Conservation (phyloP, 2,329 filamentous ascomycete species). For the Dactylellina parvicollis region DNA sequence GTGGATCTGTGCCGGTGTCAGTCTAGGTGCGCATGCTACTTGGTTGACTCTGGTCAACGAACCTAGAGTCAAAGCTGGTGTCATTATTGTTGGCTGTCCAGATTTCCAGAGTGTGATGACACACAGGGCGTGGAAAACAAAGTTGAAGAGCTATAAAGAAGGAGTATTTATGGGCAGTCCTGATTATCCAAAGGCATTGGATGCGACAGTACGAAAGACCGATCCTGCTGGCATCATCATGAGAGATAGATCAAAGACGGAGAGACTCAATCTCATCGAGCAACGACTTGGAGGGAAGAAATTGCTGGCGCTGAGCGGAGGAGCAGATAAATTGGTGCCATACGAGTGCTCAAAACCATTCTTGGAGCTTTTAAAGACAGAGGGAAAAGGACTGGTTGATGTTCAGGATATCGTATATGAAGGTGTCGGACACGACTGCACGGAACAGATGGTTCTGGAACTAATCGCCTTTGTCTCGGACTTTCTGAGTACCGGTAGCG, state of each 20-base stretch:
- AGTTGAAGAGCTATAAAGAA: constrained; percentile 69
- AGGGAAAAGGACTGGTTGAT: constrained; percentile 66
- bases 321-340: constrained; percentile 76
- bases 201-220: constrained; percentile 70
- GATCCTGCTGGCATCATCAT: constrained; percentile 76
- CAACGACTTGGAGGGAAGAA: constrained; percentile 71
- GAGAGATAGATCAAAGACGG: constrained; percentile 57
- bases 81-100: constrained; percentile 86
- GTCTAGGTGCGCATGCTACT: constrained; percentile 84
- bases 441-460: constrained; percentile 72
- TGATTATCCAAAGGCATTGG: constrained; percentile 78
- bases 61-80: constrained; percentile 77
- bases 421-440: constrained; percentile 76
- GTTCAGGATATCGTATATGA: constrained; percentile 75
- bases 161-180: constrained; percentile 75
- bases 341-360: constrained; percentile 72
- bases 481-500: constrained; percentile 2
- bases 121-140: constrained; percentile 78
- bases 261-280: constrained; percentile 64
- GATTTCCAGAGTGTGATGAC: constrained; percentile 84
- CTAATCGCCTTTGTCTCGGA: constrained; percentile 70
- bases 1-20: constrained; percentile 74
- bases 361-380: constrained; percentile 67
- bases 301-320: constrained; percentile 73
- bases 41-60: constrained; percentile 87